phyloP scores from a whole-genome alignment of 176 grass and related monocot species.

The Areca catechu region DNA sequence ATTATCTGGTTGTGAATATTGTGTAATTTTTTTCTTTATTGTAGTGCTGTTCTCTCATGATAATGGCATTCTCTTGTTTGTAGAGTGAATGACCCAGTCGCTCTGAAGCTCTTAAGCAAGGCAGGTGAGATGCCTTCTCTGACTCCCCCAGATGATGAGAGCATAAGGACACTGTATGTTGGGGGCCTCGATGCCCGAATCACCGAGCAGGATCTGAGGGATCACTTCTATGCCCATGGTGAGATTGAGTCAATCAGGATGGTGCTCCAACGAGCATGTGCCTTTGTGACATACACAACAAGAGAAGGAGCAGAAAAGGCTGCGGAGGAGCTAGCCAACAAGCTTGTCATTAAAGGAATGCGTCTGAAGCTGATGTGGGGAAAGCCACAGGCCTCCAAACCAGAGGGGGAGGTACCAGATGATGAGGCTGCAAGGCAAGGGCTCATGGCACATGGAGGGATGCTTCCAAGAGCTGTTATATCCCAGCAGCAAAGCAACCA shows the following conservation, averaged over 20 bases:
- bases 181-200: slow-evolving; percentile 74
- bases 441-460: slow-evolving; percentile 57
- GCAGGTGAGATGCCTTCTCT: slow-evolving; percentile 92
- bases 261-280: slow-evolving; percentile 73
- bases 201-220: slow-evolving; percentile 79
- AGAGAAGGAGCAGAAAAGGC: slow-evolving; percentile 82
- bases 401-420: slow-evolving; percentile 20
- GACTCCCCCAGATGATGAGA: slow-evolving; percentile 79
- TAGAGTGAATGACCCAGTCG: slow-evolving; percentile 94
- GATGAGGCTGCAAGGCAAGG: slow-evolving; percentile 65
- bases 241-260: slow-evolving; percentile 94
- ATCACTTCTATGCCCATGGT: slow-evolving; percentile 88
- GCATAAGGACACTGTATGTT: slow-evolving; percentile 83
- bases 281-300: slow-evolving; percentile 90
- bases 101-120: slow-evolving; percentile 78
- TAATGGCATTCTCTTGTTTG: slow-evolving; percentile 13
- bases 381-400: slow-evolving; percentile 61
- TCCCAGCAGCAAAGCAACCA: slow-evolving; percentile 72
- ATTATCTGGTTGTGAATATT: no score
- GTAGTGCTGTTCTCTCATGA: no score
- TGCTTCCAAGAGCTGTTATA: slow-evolving; percentile 86
- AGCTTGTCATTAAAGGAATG: slow-evolving; percentile 84
- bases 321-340: slow-evolving; percentile 91
- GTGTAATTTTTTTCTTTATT: not conserved
- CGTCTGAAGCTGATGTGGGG: slow-evolving; percentile 98